phyloP scores from a whole-genome alignment of 2,329 filamentous ascomycete genomes.

The Penicillium thymicola region DNA sequence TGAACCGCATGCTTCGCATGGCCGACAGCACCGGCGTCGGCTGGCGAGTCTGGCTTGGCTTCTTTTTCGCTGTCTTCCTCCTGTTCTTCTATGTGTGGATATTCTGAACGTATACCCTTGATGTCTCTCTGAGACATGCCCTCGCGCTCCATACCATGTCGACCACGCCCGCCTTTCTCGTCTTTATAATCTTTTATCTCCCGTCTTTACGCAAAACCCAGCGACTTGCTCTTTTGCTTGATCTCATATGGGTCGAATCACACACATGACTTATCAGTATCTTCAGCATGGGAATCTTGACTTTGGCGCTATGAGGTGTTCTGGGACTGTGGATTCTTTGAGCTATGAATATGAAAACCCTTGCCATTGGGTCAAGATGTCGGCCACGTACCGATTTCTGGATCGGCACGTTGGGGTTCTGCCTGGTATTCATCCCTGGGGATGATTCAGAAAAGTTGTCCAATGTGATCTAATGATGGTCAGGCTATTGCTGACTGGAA shows the following conservation, averaged over 20 bases:
- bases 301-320: constrained; percentile 7
- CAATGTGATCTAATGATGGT: not conserved
- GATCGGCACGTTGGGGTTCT: not conserved
- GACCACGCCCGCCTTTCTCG: not conserved
- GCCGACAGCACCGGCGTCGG: constrained; percentile 89
- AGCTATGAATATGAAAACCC: not conserved
- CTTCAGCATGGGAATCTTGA: constrained; percentile 1
- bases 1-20: constrained; percentile 97
- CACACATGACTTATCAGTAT: not conserved
- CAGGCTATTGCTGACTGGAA: not conserved
- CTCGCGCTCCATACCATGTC: not conserved
- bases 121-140: not conserved
- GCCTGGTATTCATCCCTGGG: not conserved
- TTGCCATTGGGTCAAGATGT: not conserved
- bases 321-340: not conserved
- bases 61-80: constrained; percentile 77
- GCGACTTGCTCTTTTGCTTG: not conserved
- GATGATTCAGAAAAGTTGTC: not conserved
- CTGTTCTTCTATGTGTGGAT: constrained; percentile 94
- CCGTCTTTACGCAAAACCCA: not conserved
- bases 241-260: not conserved
- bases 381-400: not conserved
- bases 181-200: constrained; percentile 3
- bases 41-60: constrained; percentile 90
- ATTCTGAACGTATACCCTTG: constrained; percentile 52